Evolutionary conservation across 768 basidiomycete genomes (phyloP).

Genomic region (Pholiota molesta): DNA sequence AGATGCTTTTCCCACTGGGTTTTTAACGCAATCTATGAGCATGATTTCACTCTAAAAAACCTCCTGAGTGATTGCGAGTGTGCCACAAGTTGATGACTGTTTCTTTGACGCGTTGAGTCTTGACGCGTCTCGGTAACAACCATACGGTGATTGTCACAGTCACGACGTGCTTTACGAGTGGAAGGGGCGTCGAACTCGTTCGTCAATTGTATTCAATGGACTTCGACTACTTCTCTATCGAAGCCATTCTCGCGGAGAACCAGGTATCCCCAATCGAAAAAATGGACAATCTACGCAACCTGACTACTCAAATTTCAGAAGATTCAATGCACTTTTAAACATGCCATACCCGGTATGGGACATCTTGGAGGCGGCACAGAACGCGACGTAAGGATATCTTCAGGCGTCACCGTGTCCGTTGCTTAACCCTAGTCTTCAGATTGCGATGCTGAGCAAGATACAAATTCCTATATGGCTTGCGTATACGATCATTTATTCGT

Average conservation of each 20-base stretch:
- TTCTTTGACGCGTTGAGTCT: too few relatives aligned
- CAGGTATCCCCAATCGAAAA: slow-evolving; percentile 50
- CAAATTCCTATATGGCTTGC: slow-evolving; percentile 92
- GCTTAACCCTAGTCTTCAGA: slow-evolving; percentile 44
- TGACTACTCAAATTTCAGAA: slow-evolving; percentile 51
- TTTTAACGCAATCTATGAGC: background rate
- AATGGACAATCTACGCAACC: background rate
- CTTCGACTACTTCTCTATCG: slow-evolving; percentile 90
- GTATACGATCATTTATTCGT: slow-evolving; percentile 85
- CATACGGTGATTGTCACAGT: too few relatives aligned
- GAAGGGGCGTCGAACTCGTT: background rate
- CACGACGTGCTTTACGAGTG: too few relatives aligned
- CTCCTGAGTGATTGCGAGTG: too few relatives aligned
- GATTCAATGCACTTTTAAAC: slow-evolving; percentile 91
- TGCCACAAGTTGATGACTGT: too few relatives aligned
- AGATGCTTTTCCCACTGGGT: background rate
- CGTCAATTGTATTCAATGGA: slow-evolving; percentile 56
- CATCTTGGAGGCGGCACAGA: slow-evolving; percentile 88
- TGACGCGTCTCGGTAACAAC: too few relatives aligned
- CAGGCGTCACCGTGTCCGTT: background rate
- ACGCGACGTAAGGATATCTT: slow-evolving; percentile 62
- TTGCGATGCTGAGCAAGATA: slow-evolving; percentile 73
- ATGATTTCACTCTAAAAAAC: background rate
- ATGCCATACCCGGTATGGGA: slow-evolving; percentile 83
- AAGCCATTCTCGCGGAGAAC: slow-evolving; percentile 90